Base-by-base conservation (phyloP, 2,329 filamentous ascomycete species). In the Coniochaeta ligniaria region DNA sequence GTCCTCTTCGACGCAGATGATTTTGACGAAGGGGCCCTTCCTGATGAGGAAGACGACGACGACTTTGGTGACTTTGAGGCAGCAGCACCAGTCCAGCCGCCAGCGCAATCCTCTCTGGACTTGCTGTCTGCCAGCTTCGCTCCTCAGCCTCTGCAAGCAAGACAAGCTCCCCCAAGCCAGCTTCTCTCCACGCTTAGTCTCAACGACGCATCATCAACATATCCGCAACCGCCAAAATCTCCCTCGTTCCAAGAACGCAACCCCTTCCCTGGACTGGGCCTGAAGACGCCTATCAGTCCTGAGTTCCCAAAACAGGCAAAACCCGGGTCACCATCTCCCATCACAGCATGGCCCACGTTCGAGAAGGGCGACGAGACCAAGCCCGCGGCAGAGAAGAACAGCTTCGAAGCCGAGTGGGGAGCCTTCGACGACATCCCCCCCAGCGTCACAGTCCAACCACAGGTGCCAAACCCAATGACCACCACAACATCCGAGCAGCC, bases 1-100 rank as follows among this genome's bases (percentile, higher is more conserved):
- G 80, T 91, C 3, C 74, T 91, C 2, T 91, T 91, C 69, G 87
- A 91, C 71, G 87, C 83, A 55, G 82, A 82, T 35, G 81, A 84
- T 36, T 86, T 86, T 73, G 85, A 68, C 20, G 64, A 62, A 1
- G 65, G 67, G 14, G 70, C 69, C n/a, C 66, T 67, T 6, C 64
- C 64, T 20, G 60, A 66, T 47, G 68, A 70, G 45, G 70, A 74
- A 28, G 70, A 75, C 22, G 75, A 79, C 16, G 79, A 83, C 58
- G 79, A 80, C 31, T 84, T 69, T 59, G 68, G 67, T 4, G 70
- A 69, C 47, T 74, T 74, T 60, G 71, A 73, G 47, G 70, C 62
- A 1, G 58, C 60, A 2, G 38, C 50, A 11, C 20, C 62, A 1
- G 59, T 59, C 36, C 22, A 45, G 6, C 31, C 59, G 16, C 54